Evolutionary conservation across 441 rosid species (phyloP).

Genomic region (Erysimum cheiri): DNA sequence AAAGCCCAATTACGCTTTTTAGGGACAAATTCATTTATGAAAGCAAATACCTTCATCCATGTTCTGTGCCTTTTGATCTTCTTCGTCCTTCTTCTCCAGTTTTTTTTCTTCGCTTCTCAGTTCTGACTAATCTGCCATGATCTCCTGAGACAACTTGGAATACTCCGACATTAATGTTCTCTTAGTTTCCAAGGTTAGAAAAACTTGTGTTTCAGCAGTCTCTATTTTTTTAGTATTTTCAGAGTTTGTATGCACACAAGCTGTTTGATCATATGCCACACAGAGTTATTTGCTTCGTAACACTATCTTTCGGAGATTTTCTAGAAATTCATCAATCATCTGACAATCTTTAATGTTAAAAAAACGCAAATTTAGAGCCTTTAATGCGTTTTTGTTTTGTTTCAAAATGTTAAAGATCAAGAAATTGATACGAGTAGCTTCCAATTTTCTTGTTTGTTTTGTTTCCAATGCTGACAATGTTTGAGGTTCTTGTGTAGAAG

Average conservation of each 20-base stretch:
- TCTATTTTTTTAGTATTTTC: not conserved
- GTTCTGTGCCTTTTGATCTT: not conserved
- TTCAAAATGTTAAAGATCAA: not conserved
- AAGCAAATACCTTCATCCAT: too few species aligned
- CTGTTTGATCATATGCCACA: constrained; percentile 28
- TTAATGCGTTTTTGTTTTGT: not conserved
- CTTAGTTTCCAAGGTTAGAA: constrained; percentile 17
- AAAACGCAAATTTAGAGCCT: not conserved
- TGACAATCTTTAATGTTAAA: not conserved
- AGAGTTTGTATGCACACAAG: constrained; percentile 18
- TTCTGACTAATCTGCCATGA: not conserved
- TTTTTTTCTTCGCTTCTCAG: not conserved
- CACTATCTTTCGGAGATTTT: not conserved
- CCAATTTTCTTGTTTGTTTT: not conserved
- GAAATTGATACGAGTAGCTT: not conserved
- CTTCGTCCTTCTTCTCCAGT: not conserved
- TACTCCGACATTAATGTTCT: not conserved
- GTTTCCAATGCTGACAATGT: not conserved
- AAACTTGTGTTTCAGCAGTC: not conserved
- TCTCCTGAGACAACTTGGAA: not conserved
- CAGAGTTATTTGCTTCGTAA: not conserved
- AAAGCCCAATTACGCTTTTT: not conserved
- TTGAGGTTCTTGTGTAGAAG: not conserved
- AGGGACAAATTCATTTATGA: not conserved
- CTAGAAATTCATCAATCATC: not conserved